Conservation (phyloP, 2,329 filamentous ascomycete species). For the Cladosporium halotolerans region DNA sequence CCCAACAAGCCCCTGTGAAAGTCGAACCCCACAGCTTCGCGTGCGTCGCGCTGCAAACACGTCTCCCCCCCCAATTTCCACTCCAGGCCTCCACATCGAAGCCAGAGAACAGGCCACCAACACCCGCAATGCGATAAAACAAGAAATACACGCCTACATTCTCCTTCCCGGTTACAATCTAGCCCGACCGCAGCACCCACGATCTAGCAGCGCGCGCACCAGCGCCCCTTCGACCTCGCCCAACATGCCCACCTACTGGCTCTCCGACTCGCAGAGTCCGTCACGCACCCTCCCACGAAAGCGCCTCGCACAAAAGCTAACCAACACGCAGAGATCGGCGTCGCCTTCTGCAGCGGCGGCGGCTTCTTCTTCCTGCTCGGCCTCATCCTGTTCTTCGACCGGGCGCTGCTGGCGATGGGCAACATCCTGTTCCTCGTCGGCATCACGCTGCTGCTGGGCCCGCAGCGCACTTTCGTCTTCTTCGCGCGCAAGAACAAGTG, state of each 20-base stretch:
- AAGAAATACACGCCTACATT: not conserved
- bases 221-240: not conserved
- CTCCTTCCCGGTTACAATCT: no score
- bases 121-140: not conserved
- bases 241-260: slow-evolving; percentile 86
- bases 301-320: slow-evolving; percentile 13
- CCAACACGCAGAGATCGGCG: slow-evolving; percentile 69
- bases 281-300: not conserved
- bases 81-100: not conserved
- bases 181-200: no score
- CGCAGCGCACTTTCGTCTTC: slow-evolving; percentile 85
- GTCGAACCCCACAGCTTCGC: not conserved
- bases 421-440: slow-evolving; percentile 98
- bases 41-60: not conserved
- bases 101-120: not conserved
- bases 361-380: slow-evolving; percentile 88
- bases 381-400: slow-evolving; percentile 95
- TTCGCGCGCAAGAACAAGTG: slow-evolving; percentile 91
- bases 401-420: slow-evolving; percentile 97
- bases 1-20: not conserved
- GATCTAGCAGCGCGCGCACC: not conserved
- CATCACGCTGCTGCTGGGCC: slow-evolving; percentile 89
- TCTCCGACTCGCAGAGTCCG: slow-evolving; percentile 91
- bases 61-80: not conserved
- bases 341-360: slow-evolving; percentile 97